These are phyloP conservation scores for Leccinum broughii DNA, from an alignment of 768 basidiomycete species.

Conservation along the genomic window DNA sequence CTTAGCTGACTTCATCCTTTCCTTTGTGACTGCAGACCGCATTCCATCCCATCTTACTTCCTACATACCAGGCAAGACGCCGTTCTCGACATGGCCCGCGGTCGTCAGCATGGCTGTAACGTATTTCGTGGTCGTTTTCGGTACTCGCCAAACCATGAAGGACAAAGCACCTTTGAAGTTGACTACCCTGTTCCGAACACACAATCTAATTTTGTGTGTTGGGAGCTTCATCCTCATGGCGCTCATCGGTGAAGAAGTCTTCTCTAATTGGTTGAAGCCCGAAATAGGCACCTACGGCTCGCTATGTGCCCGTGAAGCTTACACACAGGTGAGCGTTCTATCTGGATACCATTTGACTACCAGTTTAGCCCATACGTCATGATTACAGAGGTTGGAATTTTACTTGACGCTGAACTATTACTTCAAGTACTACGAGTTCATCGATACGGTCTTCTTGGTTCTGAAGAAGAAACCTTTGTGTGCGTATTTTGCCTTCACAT, in stretches of 20 bases:
- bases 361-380: neutral
- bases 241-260: slow-evolving; percentile 85
- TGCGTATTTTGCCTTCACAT: slow-evolving; percentile 39
- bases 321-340: slow-evolving; percentile 70
- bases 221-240: slow-evolving; percentile 78
- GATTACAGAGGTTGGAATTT: slow-evolving; percentile 74
- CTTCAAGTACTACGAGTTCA: slow-evolving; percentile 92
- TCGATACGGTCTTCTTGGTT: slow-evolving; percentile 94
- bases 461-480: slow-evolving; percentile 97
- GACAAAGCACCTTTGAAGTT: slow-evolving; percentile 68
- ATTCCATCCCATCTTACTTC: slow-evolving; percentile 57
- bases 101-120: slow-evolving; percentile 67
- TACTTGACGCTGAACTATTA: slow-evolving; percentile 98
- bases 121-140: slow-evolving; percentile 87
- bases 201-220: slow-evolving; percentile 82
- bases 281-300: slow-evolving; percentile 73
- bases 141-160: slow-evolving; percentile 81
- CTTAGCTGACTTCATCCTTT: slow-evolving; percentile 67
- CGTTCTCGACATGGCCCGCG: slow-evolving; percentile 71
- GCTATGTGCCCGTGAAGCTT: slow-evolving; percentile 71
- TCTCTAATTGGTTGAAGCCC: slow-evolving; percentile 75
- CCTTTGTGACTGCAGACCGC: slow-evolving; percentile 47
- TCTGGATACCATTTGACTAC: neutral
- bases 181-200: slow-evolving; percentile 76
- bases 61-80: slow-evolving; percentile 76